Evolutionary conservation across 31 red algal genomes (phyloP), one percentile per base, ranked within the genome.

Genomic region (Porphyra umbilicalis): DNA sequence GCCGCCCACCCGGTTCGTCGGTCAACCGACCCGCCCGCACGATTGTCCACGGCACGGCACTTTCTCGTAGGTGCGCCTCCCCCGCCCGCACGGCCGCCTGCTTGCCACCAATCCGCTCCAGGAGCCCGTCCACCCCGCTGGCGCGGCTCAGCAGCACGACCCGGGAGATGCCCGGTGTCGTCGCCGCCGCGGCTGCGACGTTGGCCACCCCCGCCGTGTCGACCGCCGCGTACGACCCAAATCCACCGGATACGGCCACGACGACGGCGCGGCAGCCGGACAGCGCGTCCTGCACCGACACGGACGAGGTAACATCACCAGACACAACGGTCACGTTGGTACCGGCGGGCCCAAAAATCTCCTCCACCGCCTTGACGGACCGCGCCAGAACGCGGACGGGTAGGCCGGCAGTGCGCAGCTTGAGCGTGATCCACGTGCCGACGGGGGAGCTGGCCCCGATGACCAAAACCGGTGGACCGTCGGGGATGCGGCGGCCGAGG

Each of bases 361-460:
- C 82, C 79, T 95, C 88, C 67, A 78, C 85, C 9, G 80, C 76
- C 37, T 79, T 77, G 77, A 89, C 90, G 29, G 75, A 82, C 39
- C 93, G 88, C 35, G 88, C 37, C 10, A 91, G 78, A 34, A 40
- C 33, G 34, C 93, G 84, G 15, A 95, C 88, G 82, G 89, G 89
- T 40, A 95, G 87, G 15, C 86, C 85, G 57, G 90, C 88, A 67
- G 89, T 95, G 35, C 83, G 38, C 44, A 95, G 79, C 32, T 87
- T 87, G 33, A 95, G 88, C 32, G 89, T 75, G 77, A 95, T 90
- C 93, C 93, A 95, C 46, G 87, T 86, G 37, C 93, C 93, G 33
- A 88, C 90, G 35, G 83, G 86, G 14, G 87, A 87, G 25, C 88
- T 95, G 34, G 67, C 85, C 15, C 93, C 93, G 67, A 87, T 85